phyloP scores from a whole-genome alignment of 768 basidiomycete genomes.

The Boletus coccyginus region DNA sequence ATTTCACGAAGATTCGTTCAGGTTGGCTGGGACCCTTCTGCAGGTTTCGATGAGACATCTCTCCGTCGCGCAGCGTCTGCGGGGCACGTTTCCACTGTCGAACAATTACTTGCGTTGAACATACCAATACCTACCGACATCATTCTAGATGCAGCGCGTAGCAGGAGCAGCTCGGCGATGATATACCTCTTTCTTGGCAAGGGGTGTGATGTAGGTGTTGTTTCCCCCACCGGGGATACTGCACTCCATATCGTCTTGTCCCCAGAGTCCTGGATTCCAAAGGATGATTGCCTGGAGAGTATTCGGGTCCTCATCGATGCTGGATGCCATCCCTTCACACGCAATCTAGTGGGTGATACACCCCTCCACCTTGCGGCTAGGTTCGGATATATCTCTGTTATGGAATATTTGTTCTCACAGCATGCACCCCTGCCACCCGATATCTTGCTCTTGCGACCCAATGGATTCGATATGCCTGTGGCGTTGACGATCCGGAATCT shows the following conservation, averaged over 20 bases:
- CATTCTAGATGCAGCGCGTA: neutral
- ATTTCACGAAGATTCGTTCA: conserved; percentile 7
- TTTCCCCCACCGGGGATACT: neutral
- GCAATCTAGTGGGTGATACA: neutral
- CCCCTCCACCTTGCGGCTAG: neutral
- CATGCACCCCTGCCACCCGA: neutral
- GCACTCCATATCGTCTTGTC: neutral
- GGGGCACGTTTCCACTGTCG: neutral
- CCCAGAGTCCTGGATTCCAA: neutral
- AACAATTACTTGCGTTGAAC: neutral
- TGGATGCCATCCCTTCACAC: neutral
- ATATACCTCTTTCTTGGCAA: neutral
- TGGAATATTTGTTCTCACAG: neutral
- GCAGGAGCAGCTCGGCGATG: neutral
- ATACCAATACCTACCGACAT: neutral
- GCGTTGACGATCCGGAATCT: neutral
- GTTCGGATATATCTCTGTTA: neutral
- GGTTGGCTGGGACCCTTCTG: neutral
- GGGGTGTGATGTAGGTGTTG: neutral
- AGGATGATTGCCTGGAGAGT: neutral
- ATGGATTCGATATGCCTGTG: too few relatives aligned
- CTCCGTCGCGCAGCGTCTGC: neutral
- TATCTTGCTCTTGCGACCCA: neutral
- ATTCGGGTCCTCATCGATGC: neutral
- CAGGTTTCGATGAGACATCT: neutral